Percentiles rank a stretch among this genome's conserved stretches.
These are phyloP conservation scores for Neonectria sp. DNA, from an alignment of 2,329 filamentous ascomycete species.

Conservation along the genomic window DNA sequence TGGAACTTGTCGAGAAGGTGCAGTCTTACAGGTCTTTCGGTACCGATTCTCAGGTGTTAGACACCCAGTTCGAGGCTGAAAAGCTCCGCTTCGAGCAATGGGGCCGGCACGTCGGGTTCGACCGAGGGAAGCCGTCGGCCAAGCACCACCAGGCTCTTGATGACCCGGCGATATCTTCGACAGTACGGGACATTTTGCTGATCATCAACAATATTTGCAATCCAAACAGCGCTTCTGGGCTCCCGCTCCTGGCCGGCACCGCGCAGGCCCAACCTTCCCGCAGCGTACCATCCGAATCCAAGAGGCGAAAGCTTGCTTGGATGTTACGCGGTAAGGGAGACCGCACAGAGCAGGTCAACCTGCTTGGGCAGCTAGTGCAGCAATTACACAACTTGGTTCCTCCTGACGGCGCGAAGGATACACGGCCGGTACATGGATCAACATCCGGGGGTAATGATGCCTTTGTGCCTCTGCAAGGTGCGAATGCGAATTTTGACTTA, in stretches of 20 bases:
- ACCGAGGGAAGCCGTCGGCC: background rate
- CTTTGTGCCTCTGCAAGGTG: no score
- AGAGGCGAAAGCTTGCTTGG: slow-evolving; percentile 3
- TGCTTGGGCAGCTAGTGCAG: background rate
- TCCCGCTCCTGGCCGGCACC: background rate
- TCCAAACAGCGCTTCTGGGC: background rate
- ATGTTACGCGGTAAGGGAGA: background rate
- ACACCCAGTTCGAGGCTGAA: background rate
- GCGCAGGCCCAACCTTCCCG: background rate
- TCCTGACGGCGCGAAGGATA: no score
- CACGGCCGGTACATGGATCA: no score
- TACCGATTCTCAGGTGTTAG: no score
- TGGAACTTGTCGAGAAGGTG: no score
- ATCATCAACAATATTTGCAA: background rate
- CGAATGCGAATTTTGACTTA: no score
- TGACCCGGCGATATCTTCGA: background rate
- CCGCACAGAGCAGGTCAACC: background rate
- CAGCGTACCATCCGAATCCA: background rate
- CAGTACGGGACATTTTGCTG: background rate
- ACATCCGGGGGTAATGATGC: no score
- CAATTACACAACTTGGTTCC: slow-evolving; percentile 6
- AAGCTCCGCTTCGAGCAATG: background rate
- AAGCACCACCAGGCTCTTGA: background rate
- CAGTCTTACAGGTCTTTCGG: no score
- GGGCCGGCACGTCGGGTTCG: background rate